phyloP scores from a whole-genome alignment of 2,329 filamentous ascomycete genomes.

The Colletotrichum euphorbiae region DNA sequence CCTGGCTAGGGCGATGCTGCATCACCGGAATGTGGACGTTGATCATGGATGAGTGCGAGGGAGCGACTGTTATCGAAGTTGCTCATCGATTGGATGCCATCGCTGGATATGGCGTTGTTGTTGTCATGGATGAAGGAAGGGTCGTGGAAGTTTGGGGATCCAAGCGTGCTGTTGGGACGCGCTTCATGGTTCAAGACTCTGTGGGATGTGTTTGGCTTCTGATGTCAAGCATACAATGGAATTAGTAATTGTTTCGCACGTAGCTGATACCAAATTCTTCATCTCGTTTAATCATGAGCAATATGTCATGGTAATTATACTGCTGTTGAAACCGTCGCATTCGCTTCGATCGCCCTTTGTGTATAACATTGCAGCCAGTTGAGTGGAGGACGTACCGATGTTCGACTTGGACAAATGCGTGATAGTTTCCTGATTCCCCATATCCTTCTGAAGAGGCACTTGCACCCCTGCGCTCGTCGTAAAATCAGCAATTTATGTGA shows the following conservation, averaged over 20 bases:
- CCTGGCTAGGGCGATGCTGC: conserved; percentile 58
- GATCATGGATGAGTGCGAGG: conserved; percentile 42
- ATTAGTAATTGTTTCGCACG: no score
- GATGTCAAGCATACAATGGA: no score
- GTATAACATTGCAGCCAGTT: neutral
- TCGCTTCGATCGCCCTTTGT: no score
- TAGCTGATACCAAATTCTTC: no score
- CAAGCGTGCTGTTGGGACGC: conserved; percentile 43
- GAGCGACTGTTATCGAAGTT: conserved; percentile 47
- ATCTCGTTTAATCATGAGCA: no score
- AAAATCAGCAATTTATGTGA: conserved; percentile 17
- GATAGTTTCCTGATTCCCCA: neutral
- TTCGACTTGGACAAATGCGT: neutral
- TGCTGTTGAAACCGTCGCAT: no score
- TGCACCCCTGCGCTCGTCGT: conserved; percentile 9
- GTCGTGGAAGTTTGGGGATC: conserved; percentile 45
- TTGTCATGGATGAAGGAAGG: conserved; percentile 47
- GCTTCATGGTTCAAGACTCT: conserved; percentile 43
- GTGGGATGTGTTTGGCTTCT: conserved; percentile 34
- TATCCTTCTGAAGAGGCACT: conserved; percentile 32
- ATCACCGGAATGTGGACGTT: conserved; percentile 49
- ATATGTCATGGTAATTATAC: no score
- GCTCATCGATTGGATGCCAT: conserved; percentile 47
- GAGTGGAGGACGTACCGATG: neutral
- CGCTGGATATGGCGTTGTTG: conserved; percentile 44